phyloP scores from a whole-genome alignment of 441 rosid genomes.

The Populus hybrid region DNA sequence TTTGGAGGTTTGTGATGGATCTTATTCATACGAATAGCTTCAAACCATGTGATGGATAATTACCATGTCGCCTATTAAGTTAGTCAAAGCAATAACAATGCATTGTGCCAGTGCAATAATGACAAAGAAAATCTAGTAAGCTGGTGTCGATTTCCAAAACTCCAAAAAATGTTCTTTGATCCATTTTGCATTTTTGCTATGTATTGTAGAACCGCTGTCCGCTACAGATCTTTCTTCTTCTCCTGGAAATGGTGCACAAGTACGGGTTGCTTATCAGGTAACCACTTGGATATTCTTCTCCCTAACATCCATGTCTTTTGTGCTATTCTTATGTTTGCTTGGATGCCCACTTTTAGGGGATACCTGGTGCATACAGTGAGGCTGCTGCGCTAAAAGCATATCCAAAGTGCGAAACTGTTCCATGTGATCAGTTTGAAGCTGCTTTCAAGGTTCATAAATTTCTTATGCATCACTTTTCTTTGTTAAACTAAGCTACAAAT shows the following conservation, averaged over 20 bases:
- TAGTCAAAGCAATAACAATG: background rate
- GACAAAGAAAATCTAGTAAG: background rate
- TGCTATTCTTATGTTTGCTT: constrained; percentile 16
- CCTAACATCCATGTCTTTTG: constrained; percentile 13
- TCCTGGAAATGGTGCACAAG: constrained; percentile 66
- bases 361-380: constrained; percentile 82
- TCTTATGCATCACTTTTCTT: constrained; percentile 1
- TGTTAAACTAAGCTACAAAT: background rate
- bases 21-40: background rate
- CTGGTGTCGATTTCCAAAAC: background rate
- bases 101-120: background rate
- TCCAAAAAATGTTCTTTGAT: constrained; percentile 4
- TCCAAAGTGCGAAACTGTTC: constrained; percentile 76
- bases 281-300: constrained; percentile 15
- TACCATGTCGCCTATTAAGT: background rate
- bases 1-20: background rate
- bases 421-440: constrained; percentile 79
- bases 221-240: constrained; percentile 63
- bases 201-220: constrained; percentile 59
- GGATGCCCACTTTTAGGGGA: constrained; percentile 50
- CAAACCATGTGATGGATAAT: background rate
- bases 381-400: constrained; percentile 88
- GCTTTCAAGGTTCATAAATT: constrained; percentile 64
- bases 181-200: background rate
- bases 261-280: constrained; percentile 81